A percentile compares a stretch with the other conserved stretches of the same genome.
These are phyloP conservation scores for Ophiostoma triangulosporum DNA, from an alignment of 2,329 filamentous ascomycete species.

Conservation along the genomic window DNA sequence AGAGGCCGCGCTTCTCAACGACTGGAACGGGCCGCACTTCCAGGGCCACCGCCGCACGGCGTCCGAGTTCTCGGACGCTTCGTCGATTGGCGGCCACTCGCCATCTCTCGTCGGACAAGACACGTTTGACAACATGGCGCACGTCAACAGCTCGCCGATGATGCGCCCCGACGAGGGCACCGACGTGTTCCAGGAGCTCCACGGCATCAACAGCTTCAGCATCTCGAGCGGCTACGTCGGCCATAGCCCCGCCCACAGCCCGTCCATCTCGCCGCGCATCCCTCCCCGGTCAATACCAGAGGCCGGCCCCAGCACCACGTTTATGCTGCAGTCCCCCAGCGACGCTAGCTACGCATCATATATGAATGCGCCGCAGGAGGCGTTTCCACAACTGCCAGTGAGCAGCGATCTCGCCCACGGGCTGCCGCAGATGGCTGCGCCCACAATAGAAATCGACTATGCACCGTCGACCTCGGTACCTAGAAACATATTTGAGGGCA, in stretches of 20 bases:
- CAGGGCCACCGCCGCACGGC: constrained; percentile 71
- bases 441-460: constrained; percentile 87
- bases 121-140: constrained; percentile 65
- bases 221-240: constrained; percentile 55
- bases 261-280: constrained; percentile 51
- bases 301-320: constrained; percentile 28
- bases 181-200: constrained; percentile 58
- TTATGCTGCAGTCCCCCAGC: constrained; percentile 29
- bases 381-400: constrained; percentile 39
- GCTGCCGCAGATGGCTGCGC: constrained; percentile 65
- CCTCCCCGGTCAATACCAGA: constrained; percentile 43
- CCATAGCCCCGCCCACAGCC: constrained; percentile 66
- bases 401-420: constrained; percentile 52
- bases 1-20: constrained; percentile 42
- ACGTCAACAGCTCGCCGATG: constrained; percentile 61
- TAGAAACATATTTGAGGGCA: constrained; percentile 51
- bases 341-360: constrained; percentile 28
- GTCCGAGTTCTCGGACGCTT: constrained; percentile 89
- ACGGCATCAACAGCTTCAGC: constrained; percentile 67
- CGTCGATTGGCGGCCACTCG: constrained; percentile 62
- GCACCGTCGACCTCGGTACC: constrained; percentile 56
- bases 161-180: constrained; percentile 55
- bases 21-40: constrained; percentile 48
- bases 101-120: constrained; percentile 70
- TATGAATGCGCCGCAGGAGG: constrained; percentile 30